phyloP scores from a whole-genome alignment of 1,284 basidiomycete species.

The Leccinum huronense region DNA sequence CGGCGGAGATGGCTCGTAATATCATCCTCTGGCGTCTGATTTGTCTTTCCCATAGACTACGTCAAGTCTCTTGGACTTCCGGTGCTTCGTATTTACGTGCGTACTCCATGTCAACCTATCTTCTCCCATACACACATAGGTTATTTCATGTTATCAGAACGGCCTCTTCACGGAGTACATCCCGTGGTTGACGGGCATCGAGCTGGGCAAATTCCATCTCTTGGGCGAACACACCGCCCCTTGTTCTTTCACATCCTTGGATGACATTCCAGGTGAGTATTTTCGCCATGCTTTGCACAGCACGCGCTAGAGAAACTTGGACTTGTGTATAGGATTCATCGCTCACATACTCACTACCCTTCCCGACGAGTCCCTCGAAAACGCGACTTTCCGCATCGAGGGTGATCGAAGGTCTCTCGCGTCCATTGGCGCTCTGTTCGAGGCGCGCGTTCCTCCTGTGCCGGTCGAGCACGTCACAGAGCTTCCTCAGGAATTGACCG shows the following conservation, averaged over 20 bases:
- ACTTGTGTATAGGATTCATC: constrained; percentile 30
- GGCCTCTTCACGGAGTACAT: constrained; percentile 32
- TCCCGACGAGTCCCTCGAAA: constrained; percentile 30
- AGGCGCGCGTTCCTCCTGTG: constrained; percentile 21
- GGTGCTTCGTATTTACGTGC: constrained; percentile 35
- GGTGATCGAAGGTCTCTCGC: constrained; percentile 36
- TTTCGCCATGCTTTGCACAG: not conserved
- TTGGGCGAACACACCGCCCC: constrained; percentile 34
- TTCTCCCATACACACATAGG: not conserved
- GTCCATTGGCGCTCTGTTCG: constrained; percentile 28
- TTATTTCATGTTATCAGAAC: constrained; percentile 23
- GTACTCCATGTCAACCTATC: constrained; percentile 20
- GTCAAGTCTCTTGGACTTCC: constrained; percentile 37
- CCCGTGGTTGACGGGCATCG: constrained; percentile 23
- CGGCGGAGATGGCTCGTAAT: not conserved
- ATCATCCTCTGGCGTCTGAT: not conserved
- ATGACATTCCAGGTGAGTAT: constrained; percentile 34
- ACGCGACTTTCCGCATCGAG: constrained; percentile 38
- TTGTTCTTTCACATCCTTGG: constrained; percentile 35
- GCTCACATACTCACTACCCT: constrained; percentile 38
- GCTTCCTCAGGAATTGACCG: constrained; percentile 32
- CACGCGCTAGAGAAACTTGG: not conserved
- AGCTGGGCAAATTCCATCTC: constrained; percentile 35
- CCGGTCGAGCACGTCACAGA: constrained; percentile 25
- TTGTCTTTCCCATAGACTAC: constrained; percentile 17